phyloP scores from a whole-genome alignment of 2,329 filamentous ascomycete species.

The Pseudocercospora fijiensis region DNA sequence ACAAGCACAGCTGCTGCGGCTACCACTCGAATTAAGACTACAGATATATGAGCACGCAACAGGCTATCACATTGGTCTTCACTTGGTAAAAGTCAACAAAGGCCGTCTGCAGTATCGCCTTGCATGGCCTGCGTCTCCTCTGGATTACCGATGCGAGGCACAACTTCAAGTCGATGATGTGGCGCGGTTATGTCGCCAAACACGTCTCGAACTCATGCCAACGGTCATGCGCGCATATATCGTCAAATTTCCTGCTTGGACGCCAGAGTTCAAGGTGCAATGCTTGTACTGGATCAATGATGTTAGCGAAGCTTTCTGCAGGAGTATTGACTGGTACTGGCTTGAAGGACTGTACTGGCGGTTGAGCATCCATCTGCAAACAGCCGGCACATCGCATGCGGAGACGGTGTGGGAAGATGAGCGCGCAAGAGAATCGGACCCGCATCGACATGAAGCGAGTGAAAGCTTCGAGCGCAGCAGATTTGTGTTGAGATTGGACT shows the following conservation, averaged over 20 bases:
- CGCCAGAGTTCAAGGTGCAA: constrained; percentile 22
- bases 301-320: constrained; percentile 18
- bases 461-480: constrained; percentile 6
- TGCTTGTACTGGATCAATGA: constrained; percentile 20
- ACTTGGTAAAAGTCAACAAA: constrained; percentile 7
- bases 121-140: constrained; percentile 14
- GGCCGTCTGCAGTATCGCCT: constrained; percentile 13
- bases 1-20: constrained; percentile 1
- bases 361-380: constrained; percentile 10
- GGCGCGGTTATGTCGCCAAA: constrained; percentile 8
- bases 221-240: constrained; percentile 18
- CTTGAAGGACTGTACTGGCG: constrained; percentile 24
- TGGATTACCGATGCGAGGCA: constrained; percentile 12
- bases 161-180: constrained; percentile 19
- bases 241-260: constrained; percentile 25
- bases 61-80: constrained; percentile 5
- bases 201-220: constrained; percentile 16
- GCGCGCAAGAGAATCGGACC: constrained; percentile 12
- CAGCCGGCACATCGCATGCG: not conserved
- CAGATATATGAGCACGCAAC: constrained; percentile 17
- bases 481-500: constrained; percentile 21
- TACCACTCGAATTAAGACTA: constrained; percentile 21
- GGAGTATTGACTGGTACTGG: constrained; percentile 23
- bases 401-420: constrained; percentile 15
- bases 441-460: constrained; percentile 16